These are phyloP conservation scores for Pezicula radicicola DNA, from an alignment of 2,329 filamentous ascomycete genomes.

Conservation along the genomic window DNA sequence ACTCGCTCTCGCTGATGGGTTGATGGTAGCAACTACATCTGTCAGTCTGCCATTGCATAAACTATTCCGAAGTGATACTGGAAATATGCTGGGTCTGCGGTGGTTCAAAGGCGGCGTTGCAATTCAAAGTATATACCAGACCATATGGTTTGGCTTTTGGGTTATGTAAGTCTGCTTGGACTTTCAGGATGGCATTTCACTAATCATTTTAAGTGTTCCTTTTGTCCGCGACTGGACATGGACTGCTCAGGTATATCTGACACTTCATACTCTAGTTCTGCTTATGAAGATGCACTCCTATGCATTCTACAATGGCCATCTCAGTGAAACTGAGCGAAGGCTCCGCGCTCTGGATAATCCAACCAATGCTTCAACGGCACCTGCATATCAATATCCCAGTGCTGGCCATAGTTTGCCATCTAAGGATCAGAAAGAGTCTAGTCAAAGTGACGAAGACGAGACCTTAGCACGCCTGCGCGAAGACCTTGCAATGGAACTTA, in stretches of 20 bases:
- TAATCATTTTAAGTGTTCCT: conserved; percentile 53
- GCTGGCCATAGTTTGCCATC: conserved; percentile 17
- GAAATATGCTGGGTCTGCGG: conserved; percentile 51
- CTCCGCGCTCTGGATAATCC: conserved; percentile 78
- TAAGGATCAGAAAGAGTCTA: conserved; percentile 19
- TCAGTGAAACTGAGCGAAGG: conserved; percentile 81
- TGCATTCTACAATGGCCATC: conserved; percentile 95
- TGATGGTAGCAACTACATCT: conserved; percentile 78
- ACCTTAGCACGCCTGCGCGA: conserved; percentile 70
- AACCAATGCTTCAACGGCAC: conserved; percentile 62
- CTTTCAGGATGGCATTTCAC: conserved; percentile 8
- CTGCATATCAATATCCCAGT: conserved; percentile 73
- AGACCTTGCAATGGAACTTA: conserved; percentile 86
- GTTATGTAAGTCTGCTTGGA: conserved; percentile 48
- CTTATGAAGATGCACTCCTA: conserved; percentile 99
- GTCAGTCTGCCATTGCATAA: conserved; percentile 72
- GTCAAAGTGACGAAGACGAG: conserved; percentile 32
- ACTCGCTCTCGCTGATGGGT: conserved; percentile 74
- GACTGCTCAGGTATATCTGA: conserved; percentile 95
- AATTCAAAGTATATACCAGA: conserved; percentile 80
- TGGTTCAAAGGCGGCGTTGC: conserved; percentile 79
- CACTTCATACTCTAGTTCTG: conserved; percentile 84
- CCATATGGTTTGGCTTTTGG: conserved; percentile 78
- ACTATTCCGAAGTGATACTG: conserved; percentile 52
- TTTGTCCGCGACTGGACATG: conserved; percentile 90